Base-by-base conservation (phyloP, 352 stramenopile genomes). In the Phytophthora pinifolia region DNA sequence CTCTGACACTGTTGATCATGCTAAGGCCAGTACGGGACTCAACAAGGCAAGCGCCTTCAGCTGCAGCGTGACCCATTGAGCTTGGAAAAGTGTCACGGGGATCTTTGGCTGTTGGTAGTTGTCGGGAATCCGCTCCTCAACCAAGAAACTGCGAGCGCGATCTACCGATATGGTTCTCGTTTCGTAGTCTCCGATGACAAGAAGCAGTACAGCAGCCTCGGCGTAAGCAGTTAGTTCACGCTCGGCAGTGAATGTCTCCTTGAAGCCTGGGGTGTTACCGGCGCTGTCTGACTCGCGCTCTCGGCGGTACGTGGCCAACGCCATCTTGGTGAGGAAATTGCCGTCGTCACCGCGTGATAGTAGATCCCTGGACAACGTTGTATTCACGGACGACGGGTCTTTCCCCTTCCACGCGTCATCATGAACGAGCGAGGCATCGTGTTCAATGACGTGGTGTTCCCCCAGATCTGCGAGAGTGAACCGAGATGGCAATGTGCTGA, bases 381-480 rank as follows among this genome's bases (percentile, higher is more conserved):
- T 29, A 45, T 86, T 88, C 43, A 86, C 60, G 7, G 36, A 29
- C 8, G 64, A 57, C 6, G 79, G 74, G 22, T 88, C 76, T 13
- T 57, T 36, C 25, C 64, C 58, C 31, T 72, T 76, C 52, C 58
- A 74, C 18, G 55, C 36, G 51, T 91, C 81, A 41, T 83, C 67
- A 52, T 86, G 81, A 4, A 87, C 66, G 32, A 91, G 54, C 8
- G 80, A 91, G n/a, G 77, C 77, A 36, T 90, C 80, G 53, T 90
- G 80, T 47, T 91, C 81, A 17, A 89, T 74, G 12, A 81, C 72
- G 32, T 79, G 71, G 70, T 87, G 79, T n/a, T 70, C 55, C 1
- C 71, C 50, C 6, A 92, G 55, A 37, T 86, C 72, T 0, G 74
- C 62, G 9, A 91, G 65, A 13, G 76, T 75, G 39, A 89, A 79